These are phyloP conservation scores for Pyrenochaeta sp. DNA, from an alignment of 2,329 filamentous ascomycete species.

Conservation along the genomic window DNA sequence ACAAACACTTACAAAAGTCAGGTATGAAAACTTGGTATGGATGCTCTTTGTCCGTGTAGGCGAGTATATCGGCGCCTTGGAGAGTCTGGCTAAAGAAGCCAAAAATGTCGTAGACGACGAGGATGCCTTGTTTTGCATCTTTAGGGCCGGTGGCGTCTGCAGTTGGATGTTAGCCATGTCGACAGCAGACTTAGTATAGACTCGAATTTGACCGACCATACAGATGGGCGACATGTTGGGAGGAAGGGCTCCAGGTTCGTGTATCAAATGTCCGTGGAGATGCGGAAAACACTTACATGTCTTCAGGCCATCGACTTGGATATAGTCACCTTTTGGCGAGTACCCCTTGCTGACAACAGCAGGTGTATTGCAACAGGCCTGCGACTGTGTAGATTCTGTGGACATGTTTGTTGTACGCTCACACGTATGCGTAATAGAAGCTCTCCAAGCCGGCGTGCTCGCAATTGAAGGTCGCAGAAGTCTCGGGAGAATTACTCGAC, in stretches of 20 bases:
- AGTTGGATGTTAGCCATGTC: not conserved
- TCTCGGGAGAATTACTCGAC: not conserved
- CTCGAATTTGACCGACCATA: too few relatives aligned
- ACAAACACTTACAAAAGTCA: conserved; percentile 69
- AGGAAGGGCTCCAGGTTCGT: too few relatives aligned
- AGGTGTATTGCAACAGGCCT: conserved; percentile 59
- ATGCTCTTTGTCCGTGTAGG: conserved; percentile 68
- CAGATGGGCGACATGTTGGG: too few relatives aligned
- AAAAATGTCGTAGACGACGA: conserved; percentile 70
- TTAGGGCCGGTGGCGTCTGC: conserved; percentile 65
- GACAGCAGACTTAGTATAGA: not conserved
- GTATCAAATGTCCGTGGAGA: not conserved
- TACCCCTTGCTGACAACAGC: conserved; percentile 61
- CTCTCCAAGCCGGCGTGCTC: not conserved
- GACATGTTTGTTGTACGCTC: conserved; percentile 36
- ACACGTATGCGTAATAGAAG: not conserved
- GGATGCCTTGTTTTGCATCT: conserved; percentile 64
- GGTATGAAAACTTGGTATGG: conserved; percentile 90
- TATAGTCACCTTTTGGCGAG: conserved; percentile 66
- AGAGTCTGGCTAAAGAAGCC: conserved; percentile 70
- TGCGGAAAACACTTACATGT: conserved; percentile 58
- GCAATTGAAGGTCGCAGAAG: conserved; percentile 17
- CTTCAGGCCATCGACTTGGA: conserved; percentile 67
- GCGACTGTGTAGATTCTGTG: conserved; percentile 46
- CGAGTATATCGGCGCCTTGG: conserved; percentile 70